Evolutionary conservation across 805 yeast genomes (phyloP).

Genomic region (Cyberlindnera veronae): DNA sequence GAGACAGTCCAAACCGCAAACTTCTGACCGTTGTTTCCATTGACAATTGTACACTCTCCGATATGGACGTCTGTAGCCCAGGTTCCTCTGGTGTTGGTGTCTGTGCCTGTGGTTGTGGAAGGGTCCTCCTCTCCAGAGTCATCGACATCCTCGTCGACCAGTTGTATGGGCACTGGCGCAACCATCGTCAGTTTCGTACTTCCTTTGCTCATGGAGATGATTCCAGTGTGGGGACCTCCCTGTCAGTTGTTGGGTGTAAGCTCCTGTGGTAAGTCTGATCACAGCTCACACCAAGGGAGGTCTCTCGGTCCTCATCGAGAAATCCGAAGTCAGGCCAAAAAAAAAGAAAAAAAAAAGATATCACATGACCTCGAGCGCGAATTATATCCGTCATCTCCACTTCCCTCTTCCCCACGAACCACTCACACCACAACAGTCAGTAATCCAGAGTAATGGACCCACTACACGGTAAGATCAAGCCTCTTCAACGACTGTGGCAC

Average conservation of each 20-base stretch:
- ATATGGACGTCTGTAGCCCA: constrained; percentile 41
- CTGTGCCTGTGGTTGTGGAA: background rate
- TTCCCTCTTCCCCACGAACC: background rate
- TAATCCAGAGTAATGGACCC: constrained; percentile 40
- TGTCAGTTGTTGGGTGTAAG: no score
- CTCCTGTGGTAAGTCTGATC: background rate
- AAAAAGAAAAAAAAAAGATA: background rate
- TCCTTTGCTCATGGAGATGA: constrained; percentile 1
- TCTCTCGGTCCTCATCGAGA: background rate
- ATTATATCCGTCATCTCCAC: background rate
- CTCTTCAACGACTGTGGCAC: constrained; percentile 47
- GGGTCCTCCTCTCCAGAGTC: constrained; percentile 4
- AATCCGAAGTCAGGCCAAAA: background rate
- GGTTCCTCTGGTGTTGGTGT: background rate
- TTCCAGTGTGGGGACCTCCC: no score
- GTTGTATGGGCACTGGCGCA: constrained; percentile 40
- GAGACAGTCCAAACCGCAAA: constrained; percentile 41
- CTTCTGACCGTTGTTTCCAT: constrained; percentile 34
- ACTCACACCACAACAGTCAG: background rate
- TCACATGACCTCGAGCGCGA: background rate
- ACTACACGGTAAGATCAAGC: constrained; percentile 44
- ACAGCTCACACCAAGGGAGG: background rate
- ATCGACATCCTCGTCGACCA: constrained; percentile 32
- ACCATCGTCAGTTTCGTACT: constrained; percentile 23
- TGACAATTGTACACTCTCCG: constrained; percentile 36